phyloP scores from a whole-genome alignment of 73 alveolate species.

The Tetrahymena malaccensis region DNA sequence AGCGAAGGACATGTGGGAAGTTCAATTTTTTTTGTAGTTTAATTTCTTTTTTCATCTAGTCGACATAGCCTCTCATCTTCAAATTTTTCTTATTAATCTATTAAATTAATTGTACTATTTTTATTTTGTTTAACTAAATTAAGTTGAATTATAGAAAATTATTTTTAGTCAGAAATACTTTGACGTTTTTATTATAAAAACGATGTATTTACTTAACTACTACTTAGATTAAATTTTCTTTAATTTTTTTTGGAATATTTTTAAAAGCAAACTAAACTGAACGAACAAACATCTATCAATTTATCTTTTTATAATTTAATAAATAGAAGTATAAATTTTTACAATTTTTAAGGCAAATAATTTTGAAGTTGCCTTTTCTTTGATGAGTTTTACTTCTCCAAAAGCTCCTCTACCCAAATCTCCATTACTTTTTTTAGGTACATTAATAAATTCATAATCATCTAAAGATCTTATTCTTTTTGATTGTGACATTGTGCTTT shows the following conservation, averaged over 20 bases:
- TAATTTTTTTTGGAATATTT: background rate
- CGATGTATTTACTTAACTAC: background rate
- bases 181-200: background rate
- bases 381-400: conserved; percentile 43
- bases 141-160: no score
- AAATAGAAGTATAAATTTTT: background rate
- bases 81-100: conserved; percentile 10
- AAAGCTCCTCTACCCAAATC: conserved; percentile 47
- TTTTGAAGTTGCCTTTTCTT: background rate
- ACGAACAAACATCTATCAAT: no score
- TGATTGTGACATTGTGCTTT: background rate
- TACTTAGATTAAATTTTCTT: background rate
- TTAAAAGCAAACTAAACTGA: background rate
- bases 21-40: conserved; percentile 15
- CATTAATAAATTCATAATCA: conserved; percentile 24
- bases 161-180: background rate
- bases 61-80: conserved; percentile 4
- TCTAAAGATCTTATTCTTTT: conserved; percentile 1
- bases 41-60: conserved; percentile 32
- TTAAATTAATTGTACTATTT: background rate
- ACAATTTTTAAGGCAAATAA: conserved; percentile 25
- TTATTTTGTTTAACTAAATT: no score
- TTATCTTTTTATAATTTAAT: background rate
- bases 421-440: conserved; percentile 5
- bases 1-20: conserved; percentile 8